phyloP scores from a whole-genome alignment of 1,284 basidiomycete genomes.

The Pseudozyma hubeiensis region DNA sequence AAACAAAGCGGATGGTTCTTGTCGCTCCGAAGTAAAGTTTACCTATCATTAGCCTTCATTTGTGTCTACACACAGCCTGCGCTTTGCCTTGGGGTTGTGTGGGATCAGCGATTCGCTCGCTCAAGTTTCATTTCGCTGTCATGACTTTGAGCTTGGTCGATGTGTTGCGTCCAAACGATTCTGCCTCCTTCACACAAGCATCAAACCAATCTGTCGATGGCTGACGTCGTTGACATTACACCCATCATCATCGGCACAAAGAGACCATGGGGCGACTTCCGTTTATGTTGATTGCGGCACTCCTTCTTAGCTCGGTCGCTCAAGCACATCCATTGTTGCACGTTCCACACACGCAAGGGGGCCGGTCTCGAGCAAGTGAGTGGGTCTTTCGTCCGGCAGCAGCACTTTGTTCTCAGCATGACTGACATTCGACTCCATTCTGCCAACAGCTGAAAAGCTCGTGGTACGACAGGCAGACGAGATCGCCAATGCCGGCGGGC shows the following conservation, averaged over 20 bases:
- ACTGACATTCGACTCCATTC: background rate
- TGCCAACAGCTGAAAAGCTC: conserved; percentile 11
- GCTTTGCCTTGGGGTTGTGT: background rate
- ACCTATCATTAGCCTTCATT: conserved; percentile 6
- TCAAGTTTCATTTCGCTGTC: no score
- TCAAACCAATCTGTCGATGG: no score
- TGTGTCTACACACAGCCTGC: background rate
- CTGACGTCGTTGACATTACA: no score
- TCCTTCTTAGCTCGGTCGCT: background rate
- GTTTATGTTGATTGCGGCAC: background rate
- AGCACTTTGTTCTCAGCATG: background rate
- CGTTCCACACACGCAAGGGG: background rate
- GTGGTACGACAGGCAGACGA: background rate
- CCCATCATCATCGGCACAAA: background rate
- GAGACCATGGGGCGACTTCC: background rate
- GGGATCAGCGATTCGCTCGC: background rate
- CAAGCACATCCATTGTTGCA: background rate
- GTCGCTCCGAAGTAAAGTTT: background rate
- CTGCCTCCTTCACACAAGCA: no score
- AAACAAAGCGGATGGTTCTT: conserved; percentile 6
- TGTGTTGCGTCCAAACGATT: no score
- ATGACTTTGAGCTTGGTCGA: no score
- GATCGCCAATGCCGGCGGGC: background rate
- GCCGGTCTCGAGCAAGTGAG: background rate
- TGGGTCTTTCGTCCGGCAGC: background rate